Percentiles rank a stretch among this genome's conserved stretches.
phyloP scores from a whole-genome alignment of 495 filamentous ascomycete genomes.

The Neurospora hispaniola region DNA sequence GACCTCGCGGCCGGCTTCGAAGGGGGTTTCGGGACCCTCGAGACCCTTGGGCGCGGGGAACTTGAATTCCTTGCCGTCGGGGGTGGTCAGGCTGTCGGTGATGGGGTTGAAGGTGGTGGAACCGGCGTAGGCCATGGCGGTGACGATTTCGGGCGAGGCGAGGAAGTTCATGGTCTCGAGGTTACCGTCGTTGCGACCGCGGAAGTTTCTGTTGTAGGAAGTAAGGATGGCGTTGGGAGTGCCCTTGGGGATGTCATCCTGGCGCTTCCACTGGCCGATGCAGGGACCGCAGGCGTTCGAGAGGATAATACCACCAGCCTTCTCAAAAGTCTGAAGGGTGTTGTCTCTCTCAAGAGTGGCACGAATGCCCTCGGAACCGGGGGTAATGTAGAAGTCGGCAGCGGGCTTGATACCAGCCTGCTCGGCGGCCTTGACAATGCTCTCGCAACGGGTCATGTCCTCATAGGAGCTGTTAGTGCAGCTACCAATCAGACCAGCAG shows the following conservation, averaged over 20 bases:
- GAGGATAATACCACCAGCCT: conserved; percentile 78
- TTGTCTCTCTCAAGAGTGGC: conserved; percentile 82
- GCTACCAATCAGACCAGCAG: conserved; percentile 88
- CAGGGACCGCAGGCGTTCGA: conserved; percentile 95
- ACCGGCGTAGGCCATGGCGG: conserved; percentile 87
- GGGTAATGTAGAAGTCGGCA: conserved; percentile 88
- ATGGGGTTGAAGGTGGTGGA: conserved; percentile 93
- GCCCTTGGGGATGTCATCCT: conserved; percentile 70
- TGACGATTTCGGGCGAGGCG: conserved; percentile 90
- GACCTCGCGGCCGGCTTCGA: conserved; percentile 64
- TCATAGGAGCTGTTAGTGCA: conserved; percentile 98
- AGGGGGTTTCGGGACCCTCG: conserved; percentile 67
- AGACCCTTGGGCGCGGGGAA: conserved; percentile 73
- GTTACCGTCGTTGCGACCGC: conserved; percentile 93
- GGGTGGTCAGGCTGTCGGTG: conserved; percentile 72
- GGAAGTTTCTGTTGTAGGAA: conserved; percentile 98
- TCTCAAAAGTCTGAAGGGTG: conserved; percentile 75
- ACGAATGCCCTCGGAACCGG: conserved; percentile 92
- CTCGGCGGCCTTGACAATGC: conserved; percentile 80
- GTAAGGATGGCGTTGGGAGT: conserved; percentile 91
- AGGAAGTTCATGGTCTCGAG: conserved; percentile 96
- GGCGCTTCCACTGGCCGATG: conserved; percentile 94
- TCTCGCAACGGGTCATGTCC: conserved; percentile 92
- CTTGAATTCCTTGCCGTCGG: conserved; percentile 72
- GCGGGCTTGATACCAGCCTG: conserved; percentile 81